Evolutionary conservation across 305 asterid species (phyloP), one percentile per base, ranked within the genome.

Genomic region (Fraxinus angustifolia): DNA sequence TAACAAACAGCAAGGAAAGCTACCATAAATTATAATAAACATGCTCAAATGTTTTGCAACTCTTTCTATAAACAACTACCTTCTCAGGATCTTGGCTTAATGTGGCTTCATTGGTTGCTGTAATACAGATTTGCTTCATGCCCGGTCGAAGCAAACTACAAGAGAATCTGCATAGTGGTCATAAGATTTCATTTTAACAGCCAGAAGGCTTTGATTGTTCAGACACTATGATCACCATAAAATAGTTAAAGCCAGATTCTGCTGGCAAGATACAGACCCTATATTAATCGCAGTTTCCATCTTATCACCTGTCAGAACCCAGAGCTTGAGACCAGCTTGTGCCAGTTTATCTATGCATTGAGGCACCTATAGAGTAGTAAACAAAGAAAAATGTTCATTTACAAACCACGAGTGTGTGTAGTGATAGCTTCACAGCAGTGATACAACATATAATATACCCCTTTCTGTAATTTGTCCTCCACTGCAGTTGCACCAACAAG

Each of bases 401-500:
- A 7, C 19, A 62, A 0, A 16, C 23, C 80, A 5, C 21, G 16
- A 77, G 78, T 48, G 79, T 40, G 58, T 36, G 48, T 68, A 67
- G 26, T 30, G 45, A 50, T 42, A 84, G 42, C n/a, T 36, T 31
- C 76, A 50, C 60, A 81, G 73, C 56, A 70, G 48, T 48, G 75
- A 30, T 34, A 36, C 73, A 68, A 86, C 26, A 73, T 38, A 79
- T 30, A 82, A 80, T 92, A 81, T 86, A 95, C 99, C 86, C 98
- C 98, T 79, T 86, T 86, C 86, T 95, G 99, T 72, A 95, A 91
- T 87, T 94, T 95, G 89, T 95, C 99, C 90, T 95, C 99, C n/a
- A 95, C 95, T 53, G 98, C 99, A 60, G 98, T 94, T 26, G 99
- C 98, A 79, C 99, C 99, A 31, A 95, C 91, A 81, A 95, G 93